Conservation (phyloP, 108 stramenopile species). For the Discostella pseudostelligera region DNA sequence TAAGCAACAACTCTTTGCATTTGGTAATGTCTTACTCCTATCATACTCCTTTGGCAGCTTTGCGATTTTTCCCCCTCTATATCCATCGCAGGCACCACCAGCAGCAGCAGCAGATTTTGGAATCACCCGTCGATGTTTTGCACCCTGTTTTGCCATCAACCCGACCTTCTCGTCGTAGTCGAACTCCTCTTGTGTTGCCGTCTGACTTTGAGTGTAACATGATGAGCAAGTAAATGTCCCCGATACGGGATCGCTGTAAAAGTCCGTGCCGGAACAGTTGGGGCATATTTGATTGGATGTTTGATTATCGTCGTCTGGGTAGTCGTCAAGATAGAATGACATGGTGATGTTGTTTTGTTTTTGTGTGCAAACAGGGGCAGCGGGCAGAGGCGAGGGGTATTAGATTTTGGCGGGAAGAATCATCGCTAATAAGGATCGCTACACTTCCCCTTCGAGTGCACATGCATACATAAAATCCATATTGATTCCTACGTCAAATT, state of each 20-base stretch:
- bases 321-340: constrained; percentile 47
- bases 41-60: constrained; percentile 53
- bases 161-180: constrained; percentile 57
- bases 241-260: constrained; percentile 59
- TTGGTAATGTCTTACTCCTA: constrained; percentile 41
- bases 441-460: too few relatives aligned
- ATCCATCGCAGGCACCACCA: neutral
- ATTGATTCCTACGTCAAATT: neutral
- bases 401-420: too few relatives aligned
- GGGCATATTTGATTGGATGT: constrained; percentile 50
- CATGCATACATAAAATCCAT: neutral
- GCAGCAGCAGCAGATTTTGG: neutral
- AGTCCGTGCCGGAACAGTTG: constrained; percentile 63
- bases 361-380: too few relatives aligned
- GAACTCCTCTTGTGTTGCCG: constrained; percentile 52
- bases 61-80: neutral
- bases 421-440: too few relatives aligned
- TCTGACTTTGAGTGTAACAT: constrained; percentile 77
- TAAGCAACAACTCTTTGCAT: constrained; percentile 54
- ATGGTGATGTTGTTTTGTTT: too few relatives aligned
- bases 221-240: constrained; percentile 56
- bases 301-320: constrained; percentile 19
- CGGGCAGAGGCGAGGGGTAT: too few relatives aligned
- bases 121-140: neutral
- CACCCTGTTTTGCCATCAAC: constrained; percentile 38